Conservation (phyloP, 169 alveolate species). For the Plasmodium coatneyi region DNA sequence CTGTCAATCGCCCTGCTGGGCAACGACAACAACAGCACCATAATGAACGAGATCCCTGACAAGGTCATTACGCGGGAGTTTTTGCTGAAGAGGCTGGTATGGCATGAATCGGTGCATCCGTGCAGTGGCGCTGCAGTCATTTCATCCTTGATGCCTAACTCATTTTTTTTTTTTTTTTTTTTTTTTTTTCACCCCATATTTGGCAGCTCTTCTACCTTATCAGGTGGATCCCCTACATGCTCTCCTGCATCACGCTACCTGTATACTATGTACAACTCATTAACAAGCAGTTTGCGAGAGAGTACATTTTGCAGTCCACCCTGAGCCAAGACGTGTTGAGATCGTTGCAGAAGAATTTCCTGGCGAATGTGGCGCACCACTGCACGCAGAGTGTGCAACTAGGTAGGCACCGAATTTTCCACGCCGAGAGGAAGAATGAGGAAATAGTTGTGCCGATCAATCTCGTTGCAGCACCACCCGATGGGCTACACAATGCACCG, state of each 20-base stretch:
- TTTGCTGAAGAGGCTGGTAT: constrained; percentile 35
- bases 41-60: constrained; percentile 61
- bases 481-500: not conserved
- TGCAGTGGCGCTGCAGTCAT: not conserved
- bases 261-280: constrained; percentile 18
- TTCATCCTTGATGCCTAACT: not conserved
- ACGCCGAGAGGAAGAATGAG: not conserved
- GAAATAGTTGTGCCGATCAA: not conserved
- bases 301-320: not conserved
- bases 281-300: not conserved
- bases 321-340: not conserved
- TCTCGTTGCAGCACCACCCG: too few relatives aligned
- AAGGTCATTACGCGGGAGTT: constrained; percentile 41
- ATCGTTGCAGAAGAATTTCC: not conserved
- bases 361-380: constrained; percentile 6
- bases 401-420: not conserved
- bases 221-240: constrained; percentile 25
- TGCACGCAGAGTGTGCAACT: constrained; percentile 7
- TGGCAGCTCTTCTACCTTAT: constrained; percentile 27
- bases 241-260: not conserved
- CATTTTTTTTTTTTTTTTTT: not conserved
- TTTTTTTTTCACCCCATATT: not conserved
- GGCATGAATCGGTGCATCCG: not conserved
- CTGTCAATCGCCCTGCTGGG: constrained; percentile 29
- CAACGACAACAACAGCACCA: constrained; percentile 44